Evolutionary conservation across 176 grass and related monocot genomes (phyloP).

Genomic region (Canna indica): DNA sequence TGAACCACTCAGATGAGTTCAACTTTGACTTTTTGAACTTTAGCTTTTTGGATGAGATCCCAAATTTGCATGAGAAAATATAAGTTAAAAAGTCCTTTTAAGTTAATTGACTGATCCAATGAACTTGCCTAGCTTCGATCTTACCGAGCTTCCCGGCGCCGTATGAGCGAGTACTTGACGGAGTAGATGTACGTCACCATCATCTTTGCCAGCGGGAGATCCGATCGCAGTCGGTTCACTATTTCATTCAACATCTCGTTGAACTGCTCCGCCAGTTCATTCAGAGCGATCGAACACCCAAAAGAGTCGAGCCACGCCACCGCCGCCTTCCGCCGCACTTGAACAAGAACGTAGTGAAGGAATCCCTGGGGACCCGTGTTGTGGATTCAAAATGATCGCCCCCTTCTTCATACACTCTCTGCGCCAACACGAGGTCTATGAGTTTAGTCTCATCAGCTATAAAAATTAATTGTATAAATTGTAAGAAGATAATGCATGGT

Average conservation of each 20-base stretch:
- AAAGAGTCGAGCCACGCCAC: neutral
- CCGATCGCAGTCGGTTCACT: neutral
- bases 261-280: conserved; percentile 1
- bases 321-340: too few relatives aligned
- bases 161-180: conserved; percentile 13
- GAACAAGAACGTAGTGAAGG: conserved; percentile 10
- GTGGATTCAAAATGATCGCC: conserved; percentile 19
- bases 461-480: too few relatives aligned
- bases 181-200: neutral
- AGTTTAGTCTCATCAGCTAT: too few relatives aligned
- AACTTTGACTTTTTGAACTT: neutral
- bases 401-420: conserved; percentile 2
- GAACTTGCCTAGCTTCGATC: too few relatives aligned
- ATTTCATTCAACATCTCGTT: conserved; percentile 6
- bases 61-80: too few relatives aligned
- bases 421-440: neutral
- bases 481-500: too few relatives aligned
- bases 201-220: neutral
- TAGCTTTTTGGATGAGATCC: neutral
- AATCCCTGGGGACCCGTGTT: conserved; percentile 12
- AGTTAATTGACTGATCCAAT: too few relatives aligned
- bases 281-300: neutral
- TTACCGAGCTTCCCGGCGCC: neutral
- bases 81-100: too few relatives aligned
- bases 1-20: neutral